phyloP scores from a whole-genome alignment of 768 basidiomycete genomes.

The Royoungia palumana region DNA sequence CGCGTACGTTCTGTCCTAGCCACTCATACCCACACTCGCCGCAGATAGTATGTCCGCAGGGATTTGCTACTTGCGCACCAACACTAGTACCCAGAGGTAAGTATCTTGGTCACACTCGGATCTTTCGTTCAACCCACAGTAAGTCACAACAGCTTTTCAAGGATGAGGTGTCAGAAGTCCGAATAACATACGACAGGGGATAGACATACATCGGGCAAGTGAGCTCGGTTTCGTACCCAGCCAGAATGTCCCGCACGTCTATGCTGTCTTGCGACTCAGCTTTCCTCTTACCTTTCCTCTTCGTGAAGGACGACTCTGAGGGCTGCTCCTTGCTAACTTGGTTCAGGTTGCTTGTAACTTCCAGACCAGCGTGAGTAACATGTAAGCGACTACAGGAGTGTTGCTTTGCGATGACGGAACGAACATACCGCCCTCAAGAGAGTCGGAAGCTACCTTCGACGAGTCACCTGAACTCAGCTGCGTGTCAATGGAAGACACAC shows the following conservation, averaged over 20 bases:
- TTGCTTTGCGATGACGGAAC: neutral
- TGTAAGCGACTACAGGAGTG: neutral
- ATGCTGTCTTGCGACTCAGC: constrained; percentile 23
- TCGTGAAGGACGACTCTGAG: constrained; percentile 8
- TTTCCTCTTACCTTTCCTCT: constrained; percentile 47
- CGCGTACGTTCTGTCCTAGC: constrained; percentile 50
- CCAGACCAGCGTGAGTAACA: constrained; percentile 12
- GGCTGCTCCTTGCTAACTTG: constrained; percentile 1
- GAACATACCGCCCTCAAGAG: constrained; percentile 19
- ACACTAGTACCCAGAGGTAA: constrained; percentile 40
- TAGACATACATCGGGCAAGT: constrained; percentile 67
- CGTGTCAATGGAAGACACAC: constrained; percentile 9
- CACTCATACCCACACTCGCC: constrained; percentile 64
- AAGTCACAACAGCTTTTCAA: constrained; percentile 66
- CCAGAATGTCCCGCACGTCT: constrained; percentile 34
- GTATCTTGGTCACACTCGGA: neutral
- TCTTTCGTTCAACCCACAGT: constrained; percentile 44
- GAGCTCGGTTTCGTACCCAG: constrained; percentile 59
- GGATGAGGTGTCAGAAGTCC: neutral
- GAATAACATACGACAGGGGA: neutral
- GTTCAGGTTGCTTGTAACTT: neutral
- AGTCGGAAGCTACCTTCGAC: neutral
- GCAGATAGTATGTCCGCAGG: constrained; percentile 74
- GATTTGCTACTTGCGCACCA: constrained; percentile 58
- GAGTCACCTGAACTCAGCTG: neutral